Base-by-base conservation (phyloP, 139 green algal genomes). In the Chlamydomonas incerta region DNA sequence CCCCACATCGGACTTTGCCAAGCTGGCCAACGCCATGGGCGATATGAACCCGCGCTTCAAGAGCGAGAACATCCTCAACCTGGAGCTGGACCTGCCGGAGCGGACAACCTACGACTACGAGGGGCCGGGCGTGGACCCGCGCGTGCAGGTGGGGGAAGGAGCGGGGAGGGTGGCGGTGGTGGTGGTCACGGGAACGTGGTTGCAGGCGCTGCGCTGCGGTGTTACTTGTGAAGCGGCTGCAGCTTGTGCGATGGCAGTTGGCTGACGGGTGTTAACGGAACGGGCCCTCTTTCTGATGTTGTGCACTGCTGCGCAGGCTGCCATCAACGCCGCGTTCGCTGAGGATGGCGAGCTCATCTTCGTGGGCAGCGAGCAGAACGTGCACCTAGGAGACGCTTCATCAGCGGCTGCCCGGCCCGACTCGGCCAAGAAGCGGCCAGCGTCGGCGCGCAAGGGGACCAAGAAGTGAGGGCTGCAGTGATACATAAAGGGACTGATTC, bases 11-110 rank as follows among this genome's bases (percentile, higher is more conserved):
- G 90, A 90, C 23, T 95, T 93, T 72, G 90, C 91, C 33, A 93
- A 92, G 88, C 74, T 93, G 57, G 90, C 90, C 17, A 90, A 87
- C 34, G 87, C 89, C 37, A 89, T 94, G 74, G 94, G 94, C 31
- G 93, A 96, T 75, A 93, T 95, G 88, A 96, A 96, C 85, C 93
- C 93, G 28, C 79, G 94, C 28, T 95, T 96, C 90, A 94, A 93
- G 88, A 90, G 89, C 24, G 95, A 97, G 63, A 97, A 97, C 89
- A 95, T 97, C 63, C 86, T 97, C 37, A 92, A 88, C 37, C 75
- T 97, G 47, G 92, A 96, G 79, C 87, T 96, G 52, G 95, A 97
- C 74, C 87, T 97, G 90, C 95, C 95, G 11, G 91, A 95, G 87
- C 84, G 92, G 24, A 93, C 91, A 31, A 96, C 93, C 0, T 95